These are phyloP conservation scores for Lactarius sp. DNA, from an alignment of 768 basidiomycete species.

Conservation along the genomic window DNA sequence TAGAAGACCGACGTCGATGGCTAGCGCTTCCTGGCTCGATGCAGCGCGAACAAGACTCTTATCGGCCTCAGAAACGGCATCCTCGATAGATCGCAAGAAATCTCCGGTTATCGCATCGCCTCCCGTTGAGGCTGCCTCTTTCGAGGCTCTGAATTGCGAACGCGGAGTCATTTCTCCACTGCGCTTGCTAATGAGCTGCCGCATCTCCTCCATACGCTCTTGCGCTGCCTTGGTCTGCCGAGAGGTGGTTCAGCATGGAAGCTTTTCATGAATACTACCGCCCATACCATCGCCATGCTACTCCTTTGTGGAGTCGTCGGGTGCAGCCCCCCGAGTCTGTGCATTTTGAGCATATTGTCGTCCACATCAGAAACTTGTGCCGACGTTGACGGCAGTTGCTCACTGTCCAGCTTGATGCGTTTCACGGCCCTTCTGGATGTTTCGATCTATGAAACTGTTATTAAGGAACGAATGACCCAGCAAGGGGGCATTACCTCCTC, in stretches of 20 bases:
- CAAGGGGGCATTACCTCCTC: constrained; percentile 52
- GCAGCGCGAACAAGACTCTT: constrained; percentile 46
- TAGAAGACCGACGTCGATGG: constrained; percentile 46
- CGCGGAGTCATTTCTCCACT: constrained; percentile 40
- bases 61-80: constrained; percentile 55
- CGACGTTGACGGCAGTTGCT: constrained; percentile 32
- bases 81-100: constrained; percentile 45
- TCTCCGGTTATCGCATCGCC: constrained; percentile 31
- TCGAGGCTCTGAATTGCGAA: constrained; percentile 26
- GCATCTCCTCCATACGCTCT: constrained; percentile 81
- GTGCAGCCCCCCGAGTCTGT: constrained; percentile 43
- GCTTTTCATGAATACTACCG: constrained; percentile 31
- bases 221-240: constrained; percentile 67
- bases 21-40: constrained; percentile 52
- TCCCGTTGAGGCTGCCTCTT: constrained; percentile 33
- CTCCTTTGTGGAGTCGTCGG: constrained; percentile 42
- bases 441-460: constrained; percentile 49
- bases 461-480: background rate
- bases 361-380: constrained; percentile 22
- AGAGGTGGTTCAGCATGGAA: constrained; percentile 6
- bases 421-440: constrained; percentile 67
- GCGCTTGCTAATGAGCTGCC: constrained; percentile 60
- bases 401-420: constrained; percentile 68
- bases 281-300: constrained; percentile 31
- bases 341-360: constrained; percentile 41